Base-by-base conservation (phyloP, 192 early-diverging fungal genomes). In the Pilobolus umbonatus region DNA sequence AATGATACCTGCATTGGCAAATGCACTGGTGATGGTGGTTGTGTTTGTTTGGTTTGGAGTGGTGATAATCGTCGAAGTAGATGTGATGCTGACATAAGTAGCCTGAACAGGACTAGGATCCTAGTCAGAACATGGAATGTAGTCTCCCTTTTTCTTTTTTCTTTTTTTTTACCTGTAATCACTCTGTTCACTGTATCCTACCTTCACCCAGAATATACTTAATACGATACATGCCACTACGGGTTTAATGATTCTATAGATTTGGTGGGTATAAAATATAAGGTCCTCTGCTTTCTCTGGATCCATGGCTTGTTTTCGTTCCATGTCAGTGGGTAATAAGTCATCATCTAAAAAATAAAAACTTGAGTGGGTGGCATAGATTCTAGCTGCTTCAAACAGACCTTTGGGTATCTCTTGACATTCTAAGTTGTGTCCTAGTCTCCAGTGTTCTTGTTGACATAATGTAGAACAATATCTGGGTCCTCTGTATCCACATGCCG, bases 121-220 rank as follows among this genome's bases (percentile, higher is more conserved):
- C n/a, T n/a, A n/a, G n/a, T n/a, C 5, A 34, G 11, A 25, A 24
- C 10, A 45, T 43, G 30, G 22, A 57, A 17, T 26, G 25, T 24
- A 26, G 34, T 29, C 50, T 9, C 22, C 30, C 39, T n/a, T 3
- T 7, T 22, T 22, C 0, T 60, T 15, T 17, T 17, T 46, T 17
- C 14, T 36, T 45, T 26, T 21, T 25, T 32, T 21, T 55, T 62
- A 72, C 74, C 65, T 68, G 32, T 77, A 75, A 55, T 79, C 77
- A 59, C 81, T 89, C 55, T 80, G 69, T 57, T 72, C 60, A 70
- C 60, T 21, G 72, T 76, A 55, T 22, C 69, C 68, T n/a, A 90
- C 65, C 55, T 93, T 93, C 49, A 93, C 89, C 91, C 91, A 93
- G 29, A 93, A 68, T 36, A 93, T 85, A 29, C 82, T 80, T 14